Evolutionary conservation across 2,329 filamentous ascomycete species (phyloP).

Genomic region (Trematosphaeria pertusa): DNA sequence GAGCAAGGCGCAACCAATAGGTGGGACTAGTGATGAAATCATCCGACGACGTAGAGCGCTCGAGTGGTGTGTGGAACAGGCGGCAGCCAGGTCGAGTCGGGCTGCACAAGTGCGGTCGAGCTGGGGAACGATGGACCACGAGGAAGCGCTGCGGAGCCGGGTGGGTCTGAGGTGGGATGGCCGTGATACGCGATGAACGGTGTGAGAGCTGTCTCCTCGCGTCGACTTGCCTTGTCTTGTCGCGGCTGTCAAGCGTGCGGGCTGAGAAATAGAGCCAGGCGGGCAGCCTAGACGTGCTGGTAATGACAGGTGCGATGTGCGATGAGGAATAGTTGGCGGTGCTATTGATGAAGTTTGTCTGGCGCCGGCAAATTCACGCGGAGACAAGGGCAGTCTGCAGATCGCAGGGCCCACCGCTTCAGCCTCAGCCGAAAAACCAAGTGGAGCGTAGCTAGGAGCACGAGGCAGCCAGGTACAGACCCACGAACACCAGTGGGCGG

Average conservation of each 20-base stretch:
- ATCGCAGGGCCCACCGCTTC: slow-evolving; percentile 45
- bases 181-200: slow-evolving; percentile 30
- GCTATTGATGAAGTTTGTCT: slow-evolving; percentile 34
- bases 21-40: slow-evolving; percentile 32
- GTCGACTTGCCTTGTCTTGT: slow-evolving; percentile 27
- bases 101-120: slow-evolving; percentile 31
- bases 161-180: slow-evolving; percentile 35
- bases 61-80: slow-evolving; percentile 32
- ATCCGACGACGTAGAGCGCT: slow-evolving; percentile 38
- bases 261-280: background rate
- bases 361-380: slow-evolving; percentile 39
- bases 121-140: slow-evolving; percentile 36
- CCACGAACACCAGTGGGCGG: slow-evolving; percentile 28
- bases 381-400: slow-evolving; percentile 44
- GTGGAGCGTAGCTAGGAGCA: slow-evolving; percentile 38
- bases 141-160: slow-evolving; percentile 44
- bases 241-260: too few species aligned
- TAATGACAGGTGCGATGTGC: background rate
- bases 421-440: slow-evolving; percentile 47
- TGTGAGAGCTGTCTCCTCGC: slow-evolving; percentile 20
- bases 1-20: slow-evolving; percentile 42
- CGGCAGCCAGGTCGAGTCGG: slow-evolving; percentile 30
- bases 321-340: slow-evolving; percentile 11
- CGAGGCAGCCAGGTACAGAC: slow-evolving; percentile 41
- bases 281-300: slow-evolving; percentile 11